Base-by-base conservation (phyloP, 140 eudicot genomes). In the Cichorium intybus region DNA sequence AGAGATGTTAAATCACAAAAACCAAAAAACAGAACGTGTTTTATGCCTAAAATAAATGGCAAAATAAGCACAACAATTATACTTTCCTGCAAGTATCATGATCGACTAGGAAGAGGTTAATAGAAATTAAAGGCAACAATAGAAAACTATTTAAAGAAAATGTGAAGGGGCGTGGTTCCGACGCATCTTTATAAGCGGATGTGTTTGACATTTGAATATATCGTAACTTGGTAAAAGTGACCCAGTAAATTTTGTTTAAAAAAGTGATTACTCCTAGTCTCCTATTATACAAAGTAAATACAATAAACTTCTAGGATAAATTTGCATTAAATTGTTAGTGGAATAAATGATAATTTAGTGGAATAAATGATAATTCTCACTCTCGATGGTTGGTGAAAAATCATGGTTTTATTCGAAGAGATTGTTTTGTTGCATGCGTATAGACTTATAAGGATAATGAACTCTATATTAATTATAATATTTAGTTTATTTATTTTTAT, bases 201-300 rank as follows among this genome's bases (percentile, higher is more conserved):
- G 55, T 26, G 60, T 16, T 17, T 48, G 29, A 11, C 10, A 64
- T 48, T 31, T 28, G 31, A 27, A 29, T 20, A 12, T 47, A 64
- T 64, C 8, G 70, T 48, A 49, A 64, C 59, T 48, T 64, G 34
- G 33, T 64, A 64, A 49, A 29, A 57, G n/a, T 31, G 24, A 27
- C 16, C 16, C 24, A 14, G 41, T 34, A 17, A 58, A 8, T 34
- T 58, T n/a, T n/a, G n/a, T n/a, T n/a, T n/a, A n/a, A n/a, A n/a
- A n/a, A n/a, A n/a, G n/a, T n/a, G n/a, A n/a, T n/a, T n/a, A n/a
- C n/a, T n/a, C n/a, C n/a, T n/a, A n/a, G n/a, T n/a, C n/a, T n/a
- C n/a, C n/a, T n/a, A 15, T 43, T 43, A 12, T 47, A 5, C 4
- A 47, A 37, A 37, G 45, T 37, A 37, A 37, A 37, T 37, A 11